phyloP scores from a whole-genome alignment of 208 protist genomes.

The Leishmania turanica region DNA sequence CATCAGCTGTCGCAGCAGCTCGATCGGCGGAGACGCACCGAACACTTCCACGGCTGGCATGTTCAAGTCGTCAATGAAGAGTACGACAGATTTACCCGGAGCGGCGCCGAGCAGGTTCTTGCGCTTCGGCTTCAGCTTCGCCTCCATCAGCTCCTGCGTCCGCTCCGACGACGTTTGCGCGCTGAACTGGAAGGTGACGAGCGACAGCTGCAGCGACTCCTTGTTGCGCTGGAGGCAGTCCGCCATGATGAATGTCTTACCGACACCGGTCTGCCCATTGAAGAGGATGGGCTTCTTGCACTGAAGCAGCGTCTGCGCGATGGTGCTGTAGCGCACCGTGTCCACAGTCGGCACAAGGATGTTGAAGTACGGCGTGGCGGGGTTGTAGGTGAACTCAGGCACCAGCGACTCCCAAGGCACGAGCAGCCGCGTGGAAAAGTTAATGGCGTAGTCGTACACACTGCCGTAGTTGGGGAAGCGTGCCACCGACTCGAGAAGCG shows the following conservation, averaged over 20 bases:
- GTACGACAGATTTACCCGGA: conserved; percentile 91
- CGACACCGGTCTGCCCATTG: conserved; percentile 95
- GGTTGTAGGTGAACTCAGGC: conserved; percentile 83
- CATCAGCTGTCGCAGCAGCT: conserved; percentile 97
- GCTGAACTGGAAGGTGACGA: conserved; percentile 95
- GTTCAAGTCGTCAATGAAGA: conserved; percentile 99
- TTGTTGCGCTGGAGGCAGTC: conserved; percentile 83
- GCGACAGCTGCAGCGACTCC: conserved; percentile 76
- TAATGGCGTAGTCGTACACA: conserved; percentile 96
- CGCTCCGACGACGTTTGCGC: conserved; percentile 95
- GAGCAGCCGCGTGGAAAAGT: conserved; percentile 82
- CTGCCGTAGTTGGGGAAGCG: conserved; percentile 87
- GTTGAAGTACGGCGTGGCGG: conserved; percentile 94
- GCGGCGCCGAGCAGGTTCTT: conserved; percentile 96
- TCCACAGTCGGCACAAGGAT: conserved; percentile 98
- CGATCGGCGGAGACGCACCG: conserved; percentile 97
- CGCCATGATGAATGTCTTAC: conserved; percentile 95
- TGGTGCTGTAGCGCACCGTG: conserved; percentile 94
- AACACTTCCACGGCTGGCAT: conserved; percentile 97
- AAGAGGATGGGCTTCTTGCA: conserved; percentile 93
- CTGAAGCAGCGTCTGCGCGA: conserved; percentile 91
- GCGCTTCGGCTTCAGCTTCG: conserved; percentile 95
- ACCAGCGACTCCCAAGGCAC: conserved; percentile 86
- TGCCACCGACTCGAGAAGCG: conserved; percentile 83
- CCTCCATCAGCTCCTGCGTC: conserved; percentile 97